Base-by-base conservation (phyloP, 164 flowering plant genomes). In the Vitis rotundifolia region DNA sequence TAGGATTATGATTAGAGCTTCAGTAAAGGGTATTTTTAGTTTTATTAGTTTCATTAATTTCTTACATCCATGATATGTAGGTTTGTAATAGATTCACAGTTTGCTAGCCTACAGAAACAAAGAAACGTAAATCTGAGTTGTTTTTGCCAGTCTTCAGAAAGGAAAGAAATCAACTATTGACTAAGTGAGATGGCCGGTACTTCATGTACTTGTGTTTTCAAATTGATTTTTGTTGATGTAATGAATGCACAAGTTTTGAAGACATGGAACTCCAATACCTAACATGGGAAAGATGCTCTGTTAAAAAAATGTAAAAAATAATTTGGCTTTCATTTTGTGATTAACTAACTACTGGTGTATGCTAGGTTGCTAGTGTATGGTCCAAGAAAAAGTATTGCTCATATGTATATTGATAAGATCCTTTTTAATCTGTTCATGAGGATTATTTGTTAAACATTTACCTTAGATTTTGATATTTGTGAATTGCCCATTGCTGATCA, bases 401-500 rank as follows among this genome's bases (percentile, higher is more conserved):
- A 51, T 11, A 2, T 51, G 4, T 51, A 11, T 51, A 55, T n/a
- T 15, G 16, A 8, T 14, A 13, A 13, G 9, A 13, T 57, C 60
- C 18, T 55, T 14, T 54, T 55, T 16, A 55, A 55, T 55, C 3
- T 3, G 6, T 55, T 13, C 8, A 55, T 2, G 18, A 55, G 6
- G 9, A 55, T 13, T 12, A 55, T 55, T 55, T 55, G 14, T 11
- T 9, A 1, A 13, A 19, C 9, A 57, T 8, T n/a, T 18, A 11
- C 28, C 19, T 10, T 1, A 57, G n/a, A 22, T 57, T 55, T 22
- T 57, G 60, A 57, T 57, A 57, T 19, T 63, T 28, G 16, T 67
- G 63, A 63, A 53, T 49, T 3, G 26, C 37, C 67, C 66, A 19
- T 67, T 14, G 59, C 58, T 72, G 60, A 14, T 57, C 79, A 79